These are phyloP conservation scores for Blastocystis sp. DNA, from an alignment of 352 stramenopile species.

Conservation along the genomic window DNA sequence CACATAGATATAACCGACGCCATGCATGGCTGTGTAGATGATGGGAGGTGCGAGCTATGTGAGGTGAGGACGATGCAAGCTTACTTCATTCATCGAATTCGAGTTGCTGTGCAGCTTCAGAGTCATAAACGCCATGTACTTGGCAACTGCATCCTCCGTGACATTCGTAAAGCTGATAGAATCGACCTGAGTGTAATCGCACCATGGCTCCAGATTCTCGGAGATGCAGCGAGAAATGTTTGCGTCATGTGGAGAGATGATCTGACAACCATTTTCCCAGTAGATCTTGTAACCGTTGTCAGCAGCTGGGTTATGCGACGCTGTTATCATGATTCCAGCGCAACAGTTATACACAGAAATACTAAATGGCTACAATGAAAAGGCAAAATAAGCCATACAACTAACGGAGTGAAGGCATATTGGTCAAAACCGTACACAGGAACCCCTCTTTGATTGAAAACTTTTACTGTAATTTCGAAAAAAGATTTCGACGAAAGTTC, in stretches of 20 bases:
- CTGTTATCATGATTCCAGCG: conserved; percentile 84
- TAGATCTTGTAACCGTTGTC: conserved; percentile 97
- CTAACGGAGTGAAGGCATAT: conserved; percentile 39
- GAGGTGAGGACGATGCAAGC: not conserved
- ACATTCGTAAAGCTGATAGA: not conserved
- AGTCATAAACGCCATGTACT: conserved; percentile 37
- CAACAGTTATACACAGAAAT: conserved; percentile 66
- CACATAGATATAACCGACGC: conserved; percentile 86
- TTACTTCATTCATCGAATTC: not conserved
- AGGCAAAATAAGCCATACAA: conserved; percentile 47
- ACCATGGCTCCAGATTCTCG: conserved; percentile 81
- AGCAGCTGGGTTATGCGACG: conserved; percentile 93
- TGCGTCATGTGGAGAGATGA: conserved; percentile 88
- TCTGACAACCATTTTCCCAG: conserved; percentile 88
- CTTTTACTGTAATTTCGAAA: conserved; percentile 31
- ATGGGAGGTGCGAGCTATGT: conserved; percentile 65
- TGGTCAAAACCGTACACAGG: conserved; percentile 38
- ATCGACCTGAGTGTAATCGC: conserved; percentile 65
- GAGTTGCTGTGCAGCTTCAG: conserved; percentile 1
- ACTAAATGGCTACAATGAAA: conserved; percentile 69
- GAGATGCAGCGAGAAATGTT: conserved; percentile 83
- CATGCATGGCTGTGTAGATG: conserved; percentile 95
- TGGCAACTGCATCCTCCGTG: conserved; percentile 22
- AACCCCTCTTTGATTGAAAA: conserved; percentile 64
- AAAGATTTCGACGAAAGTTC: conserved; percentile 80